phyloP scores from a whole-genome alignment of 495 filamentous ascomycete genomes.

The Daldinia bambusicola region DNA sequence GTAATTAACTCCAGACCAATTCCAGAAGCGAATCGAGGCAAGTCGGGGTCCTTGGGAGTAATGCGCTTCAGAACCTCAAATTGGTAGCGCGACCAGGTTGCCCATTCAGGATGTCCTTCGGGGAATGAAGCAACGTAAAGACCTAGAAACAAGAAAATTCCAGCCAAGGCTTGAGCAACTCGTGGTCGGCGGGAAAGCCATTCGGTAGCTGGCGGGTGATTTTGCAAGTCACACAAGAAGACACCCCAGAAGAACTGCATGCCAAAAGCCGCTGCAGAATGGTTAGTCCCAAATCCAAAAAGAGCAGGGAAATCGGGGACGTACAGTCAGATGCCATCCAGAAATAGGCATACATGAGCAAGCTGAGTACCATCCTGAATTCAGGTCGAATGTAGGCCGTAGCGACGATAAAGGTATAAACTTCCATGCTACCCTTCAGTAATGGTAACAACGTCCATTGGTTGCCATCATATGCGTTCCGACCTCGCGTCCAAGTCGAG shows the following conservation, averaged over 20 bases:
- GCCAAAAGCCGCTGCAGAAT: slow-evolving; percentile 59
- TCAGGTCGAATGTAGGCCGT: slow-evolving; percentile 66
- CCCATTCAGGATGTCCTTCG: slow-evolving; percentile 66
- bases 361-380: slow-evolving; percentile 64
- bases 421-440: slow-evolving; percentile 68
- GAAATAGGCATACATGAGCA: slow-evolving; percentile 64
- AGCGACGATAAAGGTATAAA: slow-evolving; percentile 66
- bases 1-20: slow-evolving; percentile 67
- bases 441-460: slow-evolving; percentile 75
- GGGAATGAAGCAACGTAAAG: slow-evolving; percentile 70
- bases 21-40: slow-evolving; percentile 63
- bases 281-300: slow-evolving; percentile 6
- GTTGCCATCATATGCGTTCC: slow-evolving; percentile 70
- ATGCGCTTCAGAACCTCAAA: slow-evolving; percentile 59
- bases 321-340: slow-evolving; percentile 61
- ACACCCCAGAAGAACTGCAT: slow-evolving; percentile 74
- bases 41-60: slow-evolving; percentile 65
- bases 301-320: slow-evolving; percentile 18
- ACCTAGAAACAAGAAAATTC: slow-evolving; percentile 58
- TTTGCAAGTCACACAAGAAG: slow-evolving; percentile 69
- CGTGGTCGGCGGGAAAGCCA: slow-evolving; percentile 61
- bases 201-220: slow-evolving; percentile 61
- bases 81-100: slow-evolving; percentile 67
- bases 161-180: slow-evolving; percentile 57
- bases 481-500: slow-evolving; percentile 67